phyloP scores from a whole-genome alignment of 2,329 filamentous ascomycete species.

The Diatrype stigma region DNA sequence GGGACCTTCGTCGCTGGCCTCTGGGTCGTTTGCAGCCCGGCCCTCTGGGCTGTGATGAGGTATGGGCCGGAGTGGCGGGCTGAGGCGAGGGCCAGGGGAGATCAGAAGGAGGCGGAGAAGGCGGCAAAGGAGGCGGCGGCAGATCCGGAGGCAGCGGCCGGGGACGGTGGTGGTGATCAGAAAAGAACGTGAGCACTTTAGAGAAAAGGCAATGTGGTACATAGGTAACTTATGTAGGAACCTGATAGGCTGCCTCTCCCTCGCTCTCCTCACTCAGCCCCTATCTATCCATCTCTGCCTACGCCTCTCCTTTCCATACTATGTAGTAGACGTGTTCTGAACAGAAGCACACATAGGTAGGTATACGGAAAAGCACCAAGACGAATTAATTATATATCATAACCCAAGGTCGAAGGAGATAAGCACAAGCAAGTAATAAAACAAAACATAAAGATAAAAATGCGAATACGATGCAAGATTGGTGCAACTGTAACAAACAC shows the following conservation, averaged over 20 bases:
- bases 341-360: neutral
- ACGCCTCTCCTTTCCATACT: neutral
- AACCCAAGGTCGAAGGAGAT: neutral
- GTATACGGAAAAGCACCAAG: neutral
- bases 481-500: too few relatives aligned
- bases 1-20: neutral
- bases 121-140: too few relatives aligned
- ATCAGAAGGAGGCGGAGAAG: too few relatives aligned
- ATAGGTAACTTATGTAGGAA: neutral
- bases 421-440: neutral
- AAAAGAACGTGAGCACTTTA: too few relatives aligned
- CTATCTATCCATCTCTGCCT: neutral
- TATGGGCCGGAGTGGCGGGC: conserved; percentile 2
- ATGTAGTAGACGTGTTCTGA: neutral
- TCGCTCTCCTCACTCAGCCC: neutral
- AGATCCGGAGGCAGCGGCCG: too few relatives aligned
- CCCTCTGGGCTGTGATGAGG: neutral
- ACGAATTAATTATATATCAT: too few relatives aligned
- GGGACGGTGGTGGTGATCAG: too few relatives aligned
- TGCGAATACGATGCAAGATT: neutral
- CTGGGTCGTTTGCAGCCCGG: conserved; percentile 2
- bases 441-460: neutral
- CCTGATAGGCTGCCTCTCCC: neutral
- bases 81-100: neutral
- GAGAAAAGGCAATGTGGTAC: neutral